Evolutionary conservation across 176 grass and related monocot genomes (phyloP), one percentile per base, ranked within the genome.

Genomic region (Raddia guianensis): DNA sequence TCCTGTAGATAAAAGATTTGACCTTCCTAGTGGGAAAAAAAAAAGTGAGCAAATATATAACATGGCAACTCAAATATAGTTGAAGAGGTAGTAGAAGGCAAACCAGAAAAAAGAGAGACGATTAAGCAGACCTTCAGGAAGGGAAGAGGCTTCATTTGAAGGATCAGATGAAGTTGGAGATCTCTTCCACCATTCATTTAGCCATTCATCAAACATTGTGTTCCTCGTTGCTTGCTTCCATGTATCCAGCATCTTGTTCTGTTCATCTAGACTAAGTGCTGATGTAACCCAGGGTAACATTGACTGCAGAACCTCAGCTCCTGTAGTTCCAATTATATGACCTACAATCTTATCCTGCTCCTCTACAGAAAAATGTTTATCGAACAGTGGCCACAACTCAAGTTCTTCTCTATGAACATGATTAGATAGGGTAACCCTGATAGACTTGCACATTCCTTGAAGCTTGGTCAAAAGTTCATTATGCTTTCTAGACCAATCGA

Each of bases 201-300:
- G 66, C 94, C 94, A 97, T 74, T 94, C 94, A 87, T 91, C 82
- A 66, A 97, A 97, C 94, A 97, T 97, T 16, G 94, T 97, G 32
- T 97, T 97, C 45, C 91, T 94, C 0, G 91, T 86, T 60, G 79
- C 91, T 51, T 97, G 76, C 80, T 71, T 97, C 94, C 91, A 94
- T 76, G 89, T 92, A 72, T 97, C 91, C 68, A 97, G 47, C 85
- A 97, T 90, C 55, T 66, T 90, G 64, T 90, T 86, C 69, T 92
- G 91, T 80, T 97, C 94, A 58, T 97, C 89, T 73, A 83, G 78
- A 76, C 48, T 97, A 89, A 97, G 89, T 49, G 84, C 94, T 12
- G 89, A 84, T 63, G 94, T 97, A 74, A 97, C 87, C 94, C 94
- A 97, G 44, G 94, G 94, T 82, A 97, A 76, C 94, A 97, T 94